Conservation (phyloP, 352 stramenopile species). For the Stephanocyclus meneghinianus region DNA sequence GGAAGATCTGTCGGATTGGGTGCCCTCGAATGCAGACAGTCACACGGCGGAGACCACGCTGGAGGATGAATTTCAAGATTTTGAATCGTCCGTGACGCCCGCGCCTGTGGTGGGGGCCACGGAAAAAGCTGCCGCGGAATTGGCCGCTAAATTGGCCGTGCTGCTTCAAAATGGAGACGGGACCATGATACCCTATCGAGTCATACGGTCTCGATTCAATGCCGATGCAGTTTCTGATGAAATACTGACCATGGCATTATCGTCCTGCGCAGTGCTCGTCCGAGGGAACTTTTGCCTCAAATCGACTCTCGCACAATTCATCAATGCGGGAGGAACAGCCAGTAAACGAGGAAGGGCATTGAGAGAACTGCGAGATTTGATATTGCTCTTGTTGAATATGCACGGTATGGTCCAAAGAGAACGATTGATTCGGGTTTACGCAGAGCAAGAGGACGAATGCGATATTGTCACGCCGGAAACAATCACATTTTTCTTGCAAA, state of each 20-base stretch:
- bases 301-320: conserved; percentile 45
- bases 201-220: conserved; percentile 61
- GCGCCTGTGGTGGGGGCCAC: conserved; percentile 4
- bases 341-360: conserved; percentile 18
- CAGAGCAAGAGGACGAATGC: conserved; percentile 6
- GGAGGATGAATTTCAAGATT: conserved; percentile 9
- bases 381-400: conserved; percentile 73
- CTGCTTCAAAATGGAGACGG: conserved; percentile 60
- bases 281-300: conserved; percentile 77
- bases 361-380: conserved; percentile 65
- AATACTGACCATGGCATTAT: conserved; percentile 59
- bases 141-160: conserved; percentile 42
- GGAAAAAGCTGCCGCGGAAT: conserved; percentile 32
- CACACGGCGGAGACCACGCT: not conserved
- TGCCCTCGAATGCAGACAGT: conserved; percentile 5
- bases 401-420: conserved; percentile 65
- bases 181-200: conserved; percentile 67
- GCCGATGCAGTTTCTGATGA: conserved; percentile 41
- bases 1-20: conserved; percentile 41
- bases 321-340: conserved; percentile 23
- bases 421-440: conserved; percentile 26
- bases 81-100: not conserved
- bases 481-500: conserved; percentile 63
- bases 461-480: conserved; percentile 46
- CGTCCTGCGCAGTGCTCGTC: conserved; percentile 68